These are phyloP conservation scores for Phytophthora tentaculata DNA, from an alignment of 352 stramenopile species.

Conservation along the genomic window DNA sequence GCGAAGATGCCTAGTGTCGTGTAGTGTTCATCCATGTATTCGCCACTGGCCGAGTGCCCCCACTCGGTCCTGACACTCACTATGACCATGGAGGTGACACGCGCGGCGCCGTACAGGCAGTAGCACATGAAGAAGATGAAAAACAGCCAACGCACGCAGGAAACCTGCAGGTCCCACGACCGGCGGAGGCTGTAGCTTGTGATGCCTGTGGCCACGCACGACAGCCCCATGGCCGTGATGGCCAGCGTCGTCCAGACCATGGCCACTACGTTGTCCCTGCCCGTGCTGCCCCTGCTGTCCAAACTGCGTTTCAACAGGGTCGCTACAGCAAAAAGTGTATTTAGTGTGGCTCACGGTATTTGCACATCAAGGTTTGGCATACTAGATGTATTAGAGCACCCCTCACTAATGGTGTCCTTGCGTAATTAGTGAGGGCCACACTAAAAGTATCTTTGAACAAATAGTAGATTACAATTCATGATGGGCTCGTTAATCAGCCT, in stretches of 20 bases:
- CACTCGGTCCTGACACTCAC: conserved; percentile 19
- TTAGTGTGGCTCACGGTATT: too few species aligned
- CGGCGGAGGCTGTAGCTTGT: conserved; percentile 47
- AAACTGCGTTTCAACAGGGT: neutral
- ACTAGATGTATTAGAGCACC: too few species aligned
- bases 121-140: conserved; percentile 56
- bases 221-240: conserved; percentile 38
- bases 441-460: too few species aligned
- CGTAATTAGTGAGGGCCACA: too few species aligned
- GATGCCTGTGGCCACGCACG: conserved; percentile 41
- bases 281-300: neutral
- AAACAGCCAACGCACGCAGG: conserved; percentile 62
- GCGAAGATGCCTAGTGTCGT: conserved; percentile 42
- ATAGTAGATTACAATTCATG: too few species aligned
- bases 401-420: too few species aligned
- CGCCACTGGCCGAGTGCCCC: conserved; percentile 13
- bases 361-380: too few species aligned
- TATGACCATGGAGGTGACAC: conserved; percentile 40
- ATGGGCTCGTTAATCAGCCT: too few species aligned
- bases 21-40: conserved; percentile 35
- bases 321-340: too few species aligned
- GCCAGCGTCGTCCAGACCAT: conserved; percentile 46
- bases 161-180: conserved; percentile 50
- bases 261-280: conserved; percentile 10
- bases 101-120: conserved; percentile 34